Evolutionary conservation across 805 yeast genomes (phyloP).

Genomic region (Candida khao-thaluensis): DNA sequence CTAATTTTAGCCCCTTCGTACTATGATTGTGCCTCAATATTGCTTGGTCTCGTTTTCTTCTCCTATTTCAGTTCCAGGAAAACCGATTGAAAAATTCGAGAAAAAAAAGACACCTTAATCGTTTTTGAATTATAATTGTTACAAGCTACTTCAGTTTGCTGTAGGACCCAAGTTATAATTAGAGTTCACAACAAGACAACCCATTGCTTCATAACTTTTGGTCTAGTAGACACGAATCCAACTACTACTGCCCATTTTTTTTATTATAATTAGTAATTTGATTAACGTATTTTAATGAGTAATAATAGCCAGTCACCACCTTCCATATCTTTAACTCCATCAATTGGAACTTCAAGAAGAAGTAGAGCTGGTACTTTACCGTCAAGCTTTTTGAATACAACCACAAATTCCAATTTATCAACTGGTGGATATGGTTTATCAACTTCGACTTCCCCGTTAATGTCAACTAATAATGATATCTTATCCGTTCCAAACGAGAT

Average conservation of each 20-base stretch:
- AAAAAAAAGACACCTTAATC: constrained; percentile 6
- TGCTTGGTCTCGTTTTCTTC: constrained; percentile 3
- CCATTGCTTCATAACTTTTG: neutral
- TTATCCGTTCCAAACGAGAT: constrained; percentile 9
- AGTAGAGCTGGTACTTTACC: constrained; percentile 82
- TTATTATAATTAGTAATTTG: too few species aligned
- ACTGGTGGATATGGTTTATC: constrained; percentile 8
- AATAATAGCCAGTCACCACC: constrained; percentile 25
- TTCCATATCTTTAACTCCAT: constrained; percentile 28
- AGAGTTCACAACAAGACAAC: neutral
- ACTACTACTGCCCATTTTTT: neutral
- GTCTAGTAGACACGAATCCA: neutral
- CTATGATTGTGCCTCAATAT: too few species aligned
- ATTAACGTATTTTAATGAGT: constrained; percentile 6
- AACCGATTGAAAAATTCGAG: constrained; percentile 8
- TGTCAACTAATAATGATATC: constrained; percentile 11
- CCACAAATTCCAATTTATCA: neutral
- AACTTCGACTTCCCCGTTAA: constrained; percentile 20
- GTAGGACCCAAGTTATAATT: too few species aligned
- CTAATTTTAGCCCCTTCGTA: too few species aligned
- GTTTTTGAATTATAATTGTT: too few species aligned
- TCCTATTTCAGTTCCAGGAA: constrained; percentile 7
- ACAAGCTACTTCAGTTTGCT: too few species aligned
- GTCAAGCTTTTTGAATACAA: constrained; percentile 44
- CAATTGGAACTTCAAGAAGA: constrained; percentile 37